Percentiles rank a stretch among this genome's conserved stretches.
Evolutionary conservation across 1,139 yeast species (phyloP).

Genomic region (Candida sp.): DNA sequence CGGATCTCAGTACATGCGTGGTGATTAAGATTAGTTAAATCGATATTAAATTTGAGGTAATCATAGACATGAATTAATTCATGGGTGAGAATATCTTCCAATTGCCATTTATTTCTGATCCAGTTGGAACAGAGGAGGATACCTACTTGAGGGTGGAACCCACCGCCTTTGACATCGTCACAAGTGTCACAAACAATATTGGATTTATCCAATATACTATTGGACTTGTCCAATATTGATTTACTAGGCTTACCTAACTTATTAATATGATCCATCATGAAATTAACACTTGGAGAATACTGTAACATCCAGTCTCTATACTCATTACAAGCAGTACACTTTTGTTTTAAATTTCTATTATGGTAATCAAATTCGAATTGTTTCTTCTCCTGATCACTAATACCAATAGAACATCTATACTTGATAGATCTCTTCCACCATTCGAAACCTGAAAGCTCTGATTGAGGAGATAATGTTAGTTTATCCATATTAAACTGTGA

Average conservation of each 20-base stretch:
- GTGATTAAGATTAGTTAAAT: constrained; percentile 79
- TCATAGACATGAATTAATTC: constrained; percentile 95
- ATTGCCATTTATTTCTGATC: constrained; percentile 71
- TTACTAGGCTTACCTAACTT: constrained; percentile 52
- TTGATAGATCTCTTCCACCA: constrained; percentile 81
- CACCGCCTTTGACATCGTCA: constrained; percentile 86
- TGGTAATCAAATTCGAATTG: constrained; percentile 58
- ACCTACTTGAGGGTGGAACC: constrained; percentile 89
- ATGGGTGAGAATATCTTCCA: constrained; percentile 90
- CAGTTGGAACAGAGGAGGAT: constrained; percentile 85
- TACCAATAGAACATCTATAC: constrained; percentile 72
- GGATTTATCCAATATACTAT: constrained; percentile 12
- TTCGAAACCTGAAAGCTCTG: constrained; percentile 51
- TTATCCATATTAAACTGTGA: no score
- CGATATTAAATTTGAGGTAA: constrained; percentile 80
- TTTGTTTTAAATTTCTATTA: constrained; percentile 43
- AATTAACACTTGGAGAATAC: constrained; percentile 82
- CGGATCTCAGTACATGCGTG: constrained; percentile 98
- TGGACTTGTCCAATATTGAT: no score
- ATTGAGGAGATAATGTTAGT: constrained; percentile 17
- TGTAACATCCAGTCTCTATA: constrained; percentile 75
- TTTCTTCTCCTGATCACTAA: constrained; percentile 49
- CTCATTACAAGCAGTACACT: constrained; percentile 66
- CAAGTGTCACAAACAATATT: constrained; percentile 82
- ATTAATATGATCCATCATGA: constrained; percentile 82